Base-by-base conservation (phyloP, 805 yeast genomes). In the Zygoascus bituminiphila region DNA sequence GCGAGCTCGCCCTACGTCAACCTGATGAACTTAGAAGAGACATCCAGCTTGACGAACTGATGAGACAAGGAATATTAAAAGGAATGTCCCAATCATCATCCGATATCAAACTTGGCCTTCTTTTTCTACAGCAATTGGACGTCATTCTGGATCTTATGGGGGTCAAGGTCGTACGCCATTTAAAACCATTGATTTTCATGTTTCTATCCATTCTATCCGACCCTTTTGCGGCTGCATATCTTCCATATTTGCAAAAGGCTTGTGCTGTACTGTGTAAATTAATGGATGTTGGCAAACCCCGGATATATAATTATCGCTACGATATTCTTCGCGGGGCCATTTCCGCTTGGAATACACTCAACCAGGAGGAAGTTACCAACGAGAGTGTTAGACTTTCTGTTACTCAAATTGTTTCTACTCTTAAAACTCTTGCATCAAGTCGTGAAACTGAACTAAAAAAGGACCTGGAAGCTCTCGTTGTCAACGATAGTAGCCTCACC, bases 1-100 rank as follows among this genome's bases (percentile, higher is more conserved):
- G 68, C 47, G 72, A 65, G 43, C 70, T 70, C 3, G 76, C 62
- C n/a, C 12, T 33, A 20, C 25, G 25, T 4, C 19, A 31, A 15
- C 44, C 26, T 17, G 14, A 21, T 10, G 39, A 20, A 15, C 2
- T 41, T 19, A 17, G 17, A 9, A 21, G 49, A 17, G 23, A 38
- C 23, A 8, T 25, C 19, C 31, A 68, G 1, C 73, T 46, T n/a
- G 52, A 62, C 43, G 45, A 36, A 24, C 39, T 63, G 7, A 51
- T 65, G 35, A 42, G 60, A n/a, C 55, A 56, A 17, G 67, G 66
- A 10, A 47, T 57, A 2, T 26, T 65, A 15, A 50, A 53, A 19
- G 58, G 61, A 1, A 49, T 62, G 35, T 20, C 50, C n/a, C 57
- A 57, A 25, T 38, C 62, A 12, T 42, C 50, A 7, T 53, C 55